Conservation (phyloP, 192 early-diverging fungal species). For the Ambispora gerdemannii region DNA sequence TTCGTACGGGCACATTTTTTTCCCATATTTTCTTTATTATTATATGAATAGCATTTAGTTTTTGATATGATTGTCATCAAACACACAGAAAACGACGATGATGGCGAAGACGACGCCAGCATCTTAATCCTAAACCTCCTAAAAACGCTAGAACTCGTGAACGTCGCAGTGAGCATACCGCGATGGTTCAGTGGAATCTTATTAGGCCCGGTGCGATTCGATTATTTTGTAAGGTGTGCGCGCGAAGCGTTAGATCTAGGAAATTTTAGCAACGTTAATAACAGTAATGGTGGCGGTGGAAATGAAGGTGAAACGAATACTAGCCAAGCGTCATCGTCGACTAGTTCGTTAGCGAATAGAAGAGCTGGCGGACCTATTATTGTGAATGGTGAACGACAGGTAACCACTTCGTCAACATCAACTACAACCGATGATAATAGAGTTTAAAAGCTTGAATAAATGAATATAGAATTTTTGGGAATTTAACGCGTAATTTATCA, state of each 20-base stretch:
- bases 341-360: background rate
- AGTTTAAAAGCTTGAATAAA: background rate
- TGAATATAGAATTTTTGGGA: background rate
- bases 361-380: constrained; percentile 4
- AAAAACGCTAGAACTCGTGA: constrained; percentile 12
- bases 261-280: too few relatives aligned
- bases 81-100: constrained; percentile 13
- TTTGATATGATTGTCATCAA: background rate
- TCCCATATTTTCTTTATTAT: background rate
- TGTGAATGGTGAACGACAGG: constrained; percentile 27
- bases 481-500: background rate
- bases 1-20: background rate
- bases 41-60: background rate
- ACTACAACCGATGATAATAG: too few relatives aligned
- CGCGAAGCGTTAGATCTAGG: constrained; percentile 27
- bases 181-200: constrained; percentile 20
- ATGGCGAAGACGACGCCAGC: constrained; percentile 24
- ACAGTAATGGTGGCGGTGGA: too few relatives aligned
- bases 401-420: too few relatives aligned
- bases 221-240: constrained; percentile 20
- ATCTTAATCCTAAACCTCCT: constrained; percentile 11
- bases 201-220: constrained; percentile 22
- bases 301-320: too few relatives aligned
- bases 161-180: constrained; percentile 18
- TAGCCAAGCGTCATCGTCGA: background rate